Percentiles rank a stretch among this genome's conserved stretches.
These are phyloP conservation scores for Amanita brunnescens DNA, from an alignment of 768 basidiomycete genomes.

Conservation along the genomic window DNA sequence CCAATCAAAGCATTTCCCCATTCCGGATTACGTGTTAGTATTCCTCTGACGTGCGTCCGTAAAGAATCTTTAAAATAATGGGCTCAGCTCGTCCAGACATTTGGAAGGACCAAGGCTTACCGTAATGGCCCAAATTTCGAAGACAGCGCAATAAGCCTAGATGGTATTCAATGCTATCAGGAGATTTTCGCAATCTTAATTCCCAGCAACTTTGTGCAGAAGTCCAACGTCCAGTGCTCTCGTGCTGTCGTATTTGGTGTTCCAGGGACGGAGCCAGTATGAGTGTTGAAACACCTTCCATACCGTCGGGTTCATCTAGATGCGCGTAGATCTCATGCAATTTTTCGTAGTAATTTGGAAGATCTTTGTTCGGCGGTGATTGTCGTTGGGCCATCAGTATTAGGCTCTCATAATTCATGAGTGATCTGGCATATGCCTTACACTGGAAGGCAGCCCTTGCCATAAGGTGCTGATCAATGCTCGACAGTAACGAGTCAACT, in stretches of 20 bases:
- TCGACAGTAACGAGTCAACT: conserved; percentile 76
- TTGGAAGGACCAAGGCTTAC: conserved; percentile 35
- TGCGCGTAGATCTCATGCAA: conserved; percentile 95
- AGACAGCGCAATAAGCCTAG: conserved; percentile 86
- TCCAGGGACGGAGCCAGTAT: conserved; percentile 87
- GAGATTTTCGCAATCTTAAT: conserved; percentile 81
- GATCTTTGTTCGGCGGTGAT: conserved; percentile 33
- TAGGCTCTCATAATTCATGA: conserved; percentile 92
- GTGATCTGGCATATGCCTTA: conserved; percentile 86
- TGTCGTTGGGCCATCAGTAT: conserved; percentile 45
- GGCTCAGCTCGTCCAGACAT: not conserved
- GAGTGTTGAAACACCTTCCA: conserved; percentile 92
- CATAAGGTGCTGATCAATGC: conserved; percentile 81
- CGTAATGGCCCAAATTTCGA: conserved; percentile 93
- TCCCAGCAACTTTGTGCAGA: conserved; percentile 99
- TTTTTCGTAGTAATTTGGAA: conserved; percentile 75
- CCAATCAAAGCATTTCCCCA: conserved; percentile 74
- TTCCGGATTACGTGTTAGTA: conserved; percentile 74
- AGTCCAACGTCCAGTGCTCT: conserved; percentile 95
- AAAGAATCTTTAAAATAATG: conserved; percentile 60
- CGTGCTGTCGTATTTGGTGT: conserved; percentile 96
- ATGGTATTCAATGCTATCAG: conserved; percentile 84
- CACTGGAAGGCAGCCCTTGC: conserved; percentile 91
- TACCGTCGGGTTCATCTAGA: conserved; percentile 96
- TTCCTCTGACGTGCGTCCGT: conserved; percentile 88